These are phyloP conservation scores for Saccharomycopsis crataegensis DNA, from an alignment of 1,139 yeast species.

Conservation along the genomic window DNA sequence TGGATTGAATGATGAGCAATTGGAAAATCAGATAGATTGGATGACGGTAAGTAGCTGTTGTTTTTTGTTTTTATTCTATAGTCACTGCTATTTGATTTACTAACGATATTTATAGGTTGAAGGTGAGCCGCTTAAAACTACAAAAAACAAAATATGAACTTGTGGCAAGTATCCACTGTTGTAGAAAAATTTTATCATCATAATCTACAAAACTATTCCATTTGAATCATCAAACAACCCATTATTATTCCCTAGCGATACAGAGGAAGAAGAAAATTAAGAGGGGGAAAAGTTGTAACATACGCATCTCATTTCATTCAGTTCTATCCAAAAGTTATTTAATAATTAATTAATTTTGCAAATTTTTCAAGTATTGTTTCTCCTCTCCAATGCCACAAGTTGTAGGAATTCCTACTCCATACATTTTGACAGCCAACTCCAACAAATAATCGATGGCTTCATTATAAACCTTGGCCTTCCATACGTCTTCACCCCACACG, in stretches of 20 bases:
- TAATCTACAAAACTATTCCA: no score
- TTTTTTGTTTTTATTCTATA: not conserved
- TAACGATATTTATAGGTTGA: conserved; percentile 27
- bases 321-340: no score
- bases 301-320: no score
- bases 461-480: conserved; percentile 89
- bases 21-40: conserved; percentile 53
- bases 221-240: no score
- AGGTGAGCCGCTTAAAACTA: conserved; percentile 27
- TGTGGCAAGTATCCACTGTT: not conserved
- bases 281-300: no score
- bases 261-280: no score
- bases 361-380: conserved; percentile 22
- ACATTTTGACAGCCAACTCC: conserved; percentile 81
- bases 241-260: no score
- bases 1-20: conserved; percentile 57
- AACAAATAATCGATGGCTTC: conserved; percentile 89
- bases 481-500: conserved; percentile 90
- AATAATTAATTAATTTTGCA: no score
- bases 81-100: conserved; percentile 25
- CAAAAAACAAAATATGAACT: conserved; percentile 18
- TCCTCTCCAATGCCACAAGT: conserved; percentile 33
- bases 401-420: conserved; percentile 44
- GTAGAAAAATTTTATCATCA: no score
- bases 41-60: conserved; percentile 29